A percentile compares a stretch with the other conserved stretches of the same genome.
These are phyloP conservation scores for Magnusiomyces suaveolens DNA, from an alignment of 1,139 yeast genomes.

Conservation along the genomic window DNA sequence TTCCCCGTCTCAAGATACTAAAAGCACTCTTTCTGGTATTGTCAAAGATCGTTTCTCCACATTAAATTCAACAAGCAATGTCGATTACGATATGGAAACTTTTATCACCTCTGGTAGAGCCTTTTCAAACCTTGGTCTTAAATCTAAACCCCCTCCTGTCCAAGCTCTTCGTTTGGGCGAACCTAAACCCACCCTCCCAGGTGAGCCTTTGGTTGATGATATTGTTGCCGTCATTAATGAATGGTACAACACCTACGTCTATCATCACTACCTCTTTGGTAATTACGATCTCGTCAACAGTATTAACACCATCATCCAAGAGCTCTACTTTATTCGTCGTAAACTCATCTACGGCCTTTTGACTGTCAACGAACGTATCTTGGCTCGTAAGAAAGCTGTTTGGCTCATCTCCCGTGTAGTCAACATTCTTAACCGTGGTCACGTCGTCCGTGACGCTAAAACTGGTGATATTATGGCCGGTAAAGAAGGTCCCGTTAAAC, in stretches of 20 bases:
- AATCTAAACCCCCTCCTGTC: conserved; percentile 26
- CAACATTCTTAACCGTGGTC: conserved; percentile 56
- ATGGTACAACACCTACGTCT: conserved; percentile 29
- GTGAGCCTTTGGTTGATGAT: conserved; percentile 30
- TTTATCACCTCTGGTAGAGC: conserved; percentile 6
- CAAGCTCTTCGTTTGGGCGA: conserved; percentile 26
- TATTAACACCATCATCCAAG: conserved; percentile 31
- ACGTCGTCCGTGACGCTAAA: conserved; percentile 62
- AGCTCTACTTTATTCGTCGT: conserved; percentile 55
- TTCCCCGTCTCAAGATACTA: conserved; percentile 9
- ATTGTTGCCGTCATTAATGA: conserved; percentile 29
- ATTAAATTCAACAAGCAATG: background rate
- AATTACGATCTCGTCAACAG: conserved; percentile 33
- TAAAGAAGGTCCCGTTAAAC: conserved; percentile 41
- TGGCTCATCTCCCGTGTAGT: conserved; percentile 55
- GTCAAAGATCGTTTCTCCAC: conserved; percentile 10
- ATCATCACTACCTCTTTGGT: conserved; percentile 26
- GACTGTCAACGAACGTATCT: conserved; percentile 48
- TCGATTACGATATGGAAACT: conserved; percentile 11
- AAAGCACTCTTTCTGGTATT: conserved; percentile 6
- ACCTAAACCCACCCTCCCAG: conserved; percentile 21
- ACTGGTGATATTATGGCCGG: conserved; percentile 54
- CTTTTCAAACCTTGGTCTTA: conserved; percentile 10
- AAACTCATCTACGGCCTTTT: conserved; percentile 48
- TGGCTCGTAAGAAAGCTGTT: conserved; percentile 52